Evolutionary conservation across 805 yeast genomes (phyloP), one percentile per base, ranked within the genome.

Genomic region (Pichia occidentalis): DNA sequence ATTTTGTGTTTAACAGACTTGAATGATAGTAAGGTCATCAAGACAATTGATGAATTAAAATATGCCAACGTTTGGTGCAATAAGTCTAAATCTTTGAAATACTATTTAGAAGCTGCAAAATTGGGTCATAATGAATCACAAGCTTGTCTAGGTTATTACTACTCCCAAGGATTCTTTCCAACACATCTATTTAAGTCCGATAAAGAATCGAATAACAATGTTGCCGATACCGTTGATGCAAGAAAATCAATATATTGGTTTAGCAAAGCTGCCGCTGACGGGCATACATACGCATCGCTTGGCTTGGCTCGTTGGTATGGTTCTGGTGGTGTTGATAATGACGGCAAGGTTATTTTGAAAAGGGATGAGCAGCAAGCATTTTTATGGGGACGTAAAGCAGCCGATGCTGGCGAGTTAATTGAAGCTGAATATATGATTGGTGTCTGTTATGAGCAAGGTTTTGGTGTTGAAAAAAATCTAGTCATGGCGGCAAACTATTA

Each of bases 261-360:
- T 56, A 65, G 79, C 8, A 66, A 74, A 37, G 80, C 85, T 4
- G 85, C 87, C 32, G 70, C 66, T 29, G 65, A 70, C 42, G 81
- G 80, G 12, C 79, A 80, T 49, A 68, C 80, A 0, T 73, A 78
- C 51, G 79, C 85, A 3, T 81, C 82, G 54, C 64, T 83, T 53
- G 85, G 85, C 0, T 59, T 83, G 24, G 73, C 82, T 42, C 87
- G 87, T 33, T 82, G 90, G 88, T 75, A 78, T 48, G 66, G 82
- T 10, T 77, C 86, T 0, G 94, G 94, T 2, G 76, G 75, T 0
- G 65, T 67, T 11, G 73, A 68, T 2, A 19, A 29, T 9, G 37
- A 40, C 4, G 49, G 49, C n/a, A 40, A 40, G 10, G 29, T 32
- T 4, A 61, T 74, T 1, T 54, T 82, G 29, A 60, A 61, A 29